Evolutionary conservation across 139 green algal genomes (phyloP), one percentile per base, ranked within the genome.

Genomic region (Gonium pectorale): DNA sequence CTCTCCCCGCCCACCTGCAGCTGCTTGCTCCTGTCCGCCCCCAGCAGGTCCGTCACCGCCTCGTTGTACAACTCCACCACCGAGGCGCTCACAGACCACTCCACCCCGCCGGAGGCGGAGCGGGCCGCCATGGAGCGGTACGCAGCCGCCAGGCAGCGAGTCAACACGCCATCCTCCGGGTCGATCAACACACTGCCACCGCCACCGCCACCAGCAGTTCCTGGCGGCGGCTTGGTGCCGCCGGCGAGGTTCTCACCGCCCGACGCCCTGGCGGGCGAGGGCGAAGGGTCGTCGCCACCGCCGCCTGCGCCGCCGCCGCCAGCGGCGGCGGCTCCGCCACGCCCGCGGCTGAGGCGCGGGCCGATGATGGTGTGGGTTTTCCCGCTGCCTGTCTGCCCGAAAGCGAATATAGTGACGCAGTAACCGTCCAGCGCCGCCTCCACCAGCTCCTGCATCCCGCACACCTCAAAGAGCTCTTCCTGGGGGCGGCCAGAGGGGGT

Each of bases 291-390:
- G 70, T 43, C 37, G 73, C n/a, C 52, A 27, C 29, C n/a, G 60
- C n/a, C 41, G 66, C 44, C 52, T 51, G 29, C 11, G 3, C 66
- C 56, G 60, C 46, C 21, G 81, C 37, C n/a, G 35, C 27, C 49
- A 5, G n/a, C 66, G 33, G 9, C 9, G 79, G 26, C 29, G 79
- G 7, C 38, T 33, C 22, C 62, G 62, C 70, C 64, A 4, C 6
- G 54, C 5, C 35, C 64, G 17, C 80, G 68, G 54, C 88, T 89
- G 31, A 94, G 83, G 22, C 90, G 88, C 15, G 90, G 86, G 7
- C 94, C 94, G 56, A 96, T 89, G 88, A 96, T 96, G 33, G 92
- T 96, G 89, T 95, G 95, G 13, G 95, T 97, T 81, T 98, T 98
- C 33, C 95, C 95, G 29, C 69, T 81, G 74, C 91, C 86, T 49